Percentiles rank a stretch among this genome's conserved stretches.
phyloP scores from a whole-genome alignment of 352 stramenopile genomes.

The Globisporangium alternatum region DNA sequence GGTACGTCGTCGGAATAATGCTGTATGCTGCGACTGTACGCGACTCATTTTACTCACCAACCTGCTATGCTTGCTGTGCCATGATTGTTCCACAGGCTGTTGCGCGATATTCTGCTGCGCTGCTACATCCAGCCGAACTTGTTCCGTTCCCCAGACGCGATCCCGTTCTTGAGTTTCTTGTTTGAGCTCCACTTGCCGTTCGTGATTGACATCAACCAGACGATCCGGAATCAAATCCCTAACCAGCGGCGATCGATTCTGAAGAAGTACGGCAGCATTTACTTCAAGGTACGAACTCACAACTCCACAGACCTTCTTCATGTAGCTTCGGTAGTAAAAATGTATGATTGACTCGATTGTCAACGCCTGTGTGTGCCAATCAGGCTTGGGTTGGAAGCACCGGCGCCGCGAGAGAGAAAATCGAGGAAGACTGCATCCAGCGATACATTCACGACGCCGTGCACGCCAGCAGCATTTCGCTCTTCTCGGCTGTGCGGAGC shows the following conservation, averaged over 20 bases:
- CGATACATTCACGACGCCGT: conserved; percentile 72
- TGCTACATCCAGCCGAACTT: conserved; percentile 87
- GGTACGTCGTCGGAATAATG: conserved; percentile 20
- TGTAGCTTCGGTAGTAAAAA: not conserved
- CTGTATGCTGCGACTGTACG: not conserved
- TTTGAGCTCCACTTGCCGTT: conserved; percentile 87
- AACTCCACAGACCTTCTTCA: too few relatives aligned
- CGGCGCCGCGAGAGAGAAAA: conserved; percentile 48
- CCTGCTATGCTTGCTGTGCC: not conserved
- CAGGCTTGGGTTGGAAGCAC: conserved; percentile 62
- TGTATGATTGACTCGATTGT: not conserved
- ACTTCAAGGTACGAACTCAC: conserved; percentile 51
- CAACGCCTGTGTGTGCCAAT: not conserved
- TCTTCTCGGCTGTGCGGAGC: conserved; percentile 63
- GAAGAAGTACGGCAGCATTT: conserved; percentile 76
- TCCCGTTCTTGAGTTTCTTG: conserved; percentile 81
- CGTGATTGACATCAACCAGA: conserved; percentile 84
- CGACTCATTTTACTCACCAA: not conserved
- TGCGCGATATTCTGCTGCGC: conserved; percentile 83
- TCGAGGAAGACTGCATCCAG: conserved; percentile 86
- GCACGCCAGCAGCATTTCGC: conserved; percentile 57
- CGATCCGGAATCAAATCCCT: conserved; percentile 84
- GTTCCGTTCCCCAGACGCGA: conserved; percentile 78
- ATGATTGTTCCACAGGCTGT: conserved; percentile 24
- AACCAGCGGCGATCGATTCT: conserved; percentile 82